Base-by-base conservation (phyloP, 768 basidiomycete genomes). In the Kwoniella dejecticola region DNA sequence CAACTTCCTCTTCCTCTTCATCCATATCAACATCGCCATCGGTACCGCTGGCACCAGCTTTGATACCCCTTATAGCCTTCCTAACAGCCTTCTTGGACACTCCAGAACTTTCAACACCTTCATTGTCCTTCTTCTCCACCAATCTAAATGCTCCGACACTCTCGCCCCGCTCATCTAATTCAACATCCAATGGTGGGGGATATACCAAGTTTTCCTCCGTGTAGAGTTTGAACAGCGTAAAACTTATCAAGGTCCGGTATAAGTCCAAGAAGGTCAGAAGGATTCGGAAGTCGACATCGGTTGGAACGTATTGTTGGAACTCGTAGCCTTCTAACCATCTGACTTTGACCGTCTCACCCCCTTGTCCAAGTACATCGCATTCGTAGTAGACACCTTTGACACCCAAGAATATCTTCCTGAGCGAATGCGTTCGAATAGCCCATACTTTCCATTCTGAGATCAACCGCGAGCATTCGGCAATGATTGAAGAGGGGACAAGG, bases 311-410 rank as follows among this genome's bases (percentile, higher is more conserved):
- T 81, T 99, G 96, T 1, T 93, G 94, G 80, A 99, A 99, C 74
- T 91, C 90, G 79, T 96, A 98, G 0, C 95, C 94, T 19, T 96
- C 90, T 29, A 98, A 85, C 96, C 96, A 99, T 36, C 77, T 55
- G 13, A 79, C 77, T 45, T 89, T 94, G 45, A 98, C 85, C 29
- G 84, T 87, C 80, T 97, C 90, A 64, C 90, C 93, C n/a, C 63
- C 64, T 36, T 70, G 64, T 4, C 71, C 68, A 83, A 92, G 88
- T 24, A 97, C 84, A 77, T 95, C 90, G 8, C 91, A 94, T 80
- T 98, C 94, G 79, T 94, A 97, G 80, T 98, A 99, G 45, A 99
- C 86, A 40, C 96, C 96, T 81, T 98, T 98, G 79, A 99, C 95
- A 41, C 91, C 93, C 57, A 99, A 82, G 81, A 99, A 99, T 29